phyloP scores from a whole-genome alignment of 192 early-diverging fungal species.

The Entrophospora sp. region DNA sequence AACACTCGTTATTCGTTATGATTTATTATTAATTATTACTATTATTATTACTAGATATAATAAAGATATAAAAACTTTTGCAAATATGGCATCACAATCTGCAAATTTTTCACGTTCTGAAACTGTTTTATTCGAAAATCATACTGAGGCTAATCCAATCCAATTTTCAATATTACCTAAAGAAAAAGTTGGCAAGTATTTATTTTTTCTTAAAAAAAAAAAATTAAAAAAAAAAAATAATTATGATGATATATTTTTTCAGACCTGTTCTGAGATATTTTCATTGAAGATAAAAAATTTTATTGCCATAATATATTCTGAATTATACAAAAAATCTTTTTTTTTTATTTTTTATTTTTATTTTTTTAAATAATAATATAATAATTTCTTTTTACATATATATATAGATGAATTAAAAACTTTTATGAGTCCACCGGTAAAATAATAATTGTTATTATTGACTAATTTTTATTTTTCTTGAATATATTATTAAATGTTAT shows the following conservation, averaged over 20 bases:
- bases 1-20: neutral
- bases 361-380: neutral
- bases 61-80: constrained; percentile 51
- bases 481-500: neutral
- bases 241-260: constrained; percentile 4
- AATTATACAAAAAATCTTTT: neutral
- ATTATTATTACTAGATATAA: constrained; percentile 37
- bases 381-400: neutral
- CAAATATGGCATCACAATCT: constrained; percentile 61
- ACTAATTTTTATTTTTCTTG: neutral
- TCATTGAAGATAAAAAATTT: constrained; percentile 4
- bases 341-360: neutral
- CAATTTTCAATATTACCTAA: constrained; percentile 48
- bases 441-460: neutral
- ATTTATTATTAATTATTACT: neutral
- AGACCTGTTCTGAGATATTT: constrained; percentile 15
- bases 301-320: constrained; percentile 1
- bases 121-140: constrained; percentile 47
- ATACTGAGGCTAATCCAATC: constrained; percentile 45
- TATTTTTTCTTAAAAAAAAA: neutral
- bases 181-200: constrained; percentile 41
- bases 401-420: constrained; percentile 2
- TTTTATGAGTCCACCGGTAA: constrained; percentile 5
- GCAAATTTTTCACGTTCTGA: constrained; percentile 65
- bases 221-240: no score